These are phyloP conservation scores for Vitis hybrid DNA, from an alignment of 177 flowering plant species.

Conservation along the genomic window DNA sequence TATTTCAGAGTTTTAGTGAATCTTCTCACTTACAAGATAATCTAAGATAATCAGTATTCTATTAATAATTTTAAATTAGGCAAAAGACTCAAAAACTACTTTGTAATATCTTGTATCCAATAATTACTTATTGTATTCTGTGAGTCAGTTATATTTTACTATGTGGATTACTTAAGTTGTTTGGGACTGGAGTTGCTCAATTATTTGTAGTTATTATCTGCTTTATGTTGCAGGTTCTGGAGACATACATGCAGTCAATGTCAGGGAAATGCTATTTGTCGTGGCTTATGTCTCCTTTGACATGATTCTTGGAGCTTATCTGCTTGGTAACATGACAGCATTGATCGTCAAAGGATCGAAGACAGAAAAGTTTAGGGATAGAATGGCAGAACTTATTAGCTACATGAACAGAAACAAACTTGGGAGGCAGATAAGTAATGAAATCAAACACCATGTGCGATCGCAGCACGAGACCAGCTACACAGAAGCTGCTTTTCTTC, in stretches of 20 bases:
- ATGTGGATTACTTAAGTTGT: not conserved
- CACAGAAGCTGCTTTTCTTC: slow-evolving; percentile 63
- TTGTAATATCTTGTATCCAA: too few relatives aligned
- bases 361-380: slow-evolving; percentile 74
- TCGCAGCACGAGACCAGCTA: slow-evolving; percentile 61
- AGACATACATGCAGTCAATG: slow-evolving; percentile 78
- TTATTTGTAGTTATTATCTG: not conserved
- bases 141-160: not conserved
- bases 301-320: slow-evolving; percentile 81
- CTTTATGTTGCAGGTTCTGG: slow-evolving; percentile 62
- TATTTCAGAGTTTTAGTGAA: too few relatives aligned
- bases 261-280: slow-evolving; percentile 75
- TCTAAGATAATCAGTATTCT: too few relatives aligned
- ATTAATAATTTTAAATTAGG: too few relatives aligned
- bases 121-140: too few relatives aligned
- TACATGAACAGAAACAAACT: slow-evolving; percentile 71
- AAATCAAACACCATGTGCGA: slow-evolving; percentile 60
- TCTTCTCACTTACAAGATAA: too few relatives aligned
- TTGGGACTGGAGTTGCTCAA: not conserved
- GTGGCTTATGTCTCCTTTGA: slow-evolving; percentile 77
- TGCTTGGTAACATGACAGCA: slow-evolving; percentile 86
- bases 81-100: too few relatives aligned
- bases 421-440: slow-evolving; percentile 45
- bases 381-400: slow-evolving; percentile 63
- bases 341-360: slow-evolving; percentile 80